Percentiles rank a stretch among this genome's conserved stretches.
phyloP scores from a whole-genome alignment of 805 yeast species.

The Wickerhamiella siamensis region DNA sequence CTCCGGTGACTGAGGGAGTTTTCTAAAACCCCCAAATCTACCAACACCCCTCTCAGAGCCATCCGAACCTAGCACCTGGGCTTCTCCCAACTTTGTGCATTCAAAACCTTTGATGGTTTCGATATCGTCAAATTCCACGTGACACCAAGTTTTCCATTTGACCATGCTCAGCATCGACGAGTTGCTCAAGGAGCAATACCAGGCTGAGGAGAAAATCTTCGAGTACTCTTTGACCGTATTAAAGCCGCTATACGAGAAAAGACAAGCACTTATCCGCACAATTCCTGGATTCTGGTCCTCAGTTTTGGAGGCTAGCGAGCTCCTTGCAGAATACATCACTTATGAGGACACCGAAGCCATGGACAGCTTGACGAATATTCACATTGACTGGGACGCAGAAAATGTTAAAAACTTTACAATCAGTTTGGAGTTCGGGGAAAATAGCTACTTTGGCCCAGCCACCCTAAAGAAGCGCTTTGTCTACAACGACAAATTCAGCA shows the following conservation, averaged over 20 bases:
- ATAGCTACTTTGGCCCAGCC: constrained; percentile 36
- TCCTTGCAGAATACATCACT: constrained; percentile 55
- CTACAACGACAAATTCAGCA: constrained; percentile 13
- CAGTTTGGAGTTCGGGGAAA: constrained; percentile 41
- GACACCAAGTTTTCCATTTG: not conserved
- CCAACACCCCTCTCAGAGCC: too few species aligned
- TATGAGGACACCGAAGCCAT: constrained; percentile 65
- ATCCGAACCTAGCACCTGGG: too few species aligned
- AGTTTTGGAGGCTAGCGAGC: constrained; percentile 69
- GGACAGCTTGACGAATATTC: constrained; percentile 50
- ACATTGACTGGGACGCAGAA: constrained; percentile 32
- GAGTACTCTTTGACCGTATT: constrained; percentile 26
- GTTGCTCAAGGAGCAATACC: constrained; percentile 11
- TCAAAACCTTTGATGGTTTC: not conserved
- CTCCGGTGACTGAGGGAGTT: too few species aligned
- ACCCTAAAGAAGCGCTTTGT: constrained; percentile 45
- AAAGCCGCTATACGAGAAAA: constrained; percentile 39
- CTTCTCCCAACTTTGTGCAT: too few species aligned
- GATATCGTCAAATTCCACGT: constrained; percentile 1
- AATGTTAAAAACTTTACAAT: constrained; percentile 46
- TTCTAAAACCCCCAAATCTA: too few species aligned
- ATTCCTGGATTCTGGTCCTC: constrained; percentile 80
- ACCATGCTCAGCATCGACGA: constrained; percentile 1
- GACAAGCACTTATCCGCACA: constrained; percentile 37
- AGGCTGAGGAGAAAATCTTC: constrained; percentile 12